These are phyloP conservation scores for Calophaca sinica DNA, from an alignment of 306 rosid genomes.

Conservation along the genomic window DNA sequence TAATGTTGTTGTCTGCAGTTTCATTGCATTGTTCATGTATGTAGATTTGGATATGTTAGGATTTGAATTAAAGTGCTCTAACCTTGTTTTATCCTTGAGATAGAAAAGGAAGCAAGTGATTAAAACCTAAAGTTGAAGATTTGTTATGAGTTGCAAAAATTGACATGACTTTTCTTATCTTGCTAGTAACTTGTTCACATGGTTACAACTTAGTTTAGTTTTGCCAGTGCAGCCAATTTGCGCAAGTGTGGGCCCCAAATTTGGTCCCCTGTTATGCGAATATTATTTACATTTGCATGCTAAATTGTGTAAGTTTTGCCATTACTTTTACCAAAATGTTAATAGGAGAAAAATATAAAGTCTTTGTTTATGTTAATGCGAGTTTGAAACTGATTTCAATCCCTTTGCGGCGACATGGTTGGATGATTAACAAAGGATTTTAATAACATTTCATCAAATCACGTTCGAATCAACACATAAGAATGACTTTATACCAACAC, in stretches of 20 bases:
- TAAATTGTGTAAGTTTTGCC: neutral
- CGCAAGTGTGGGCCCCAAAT: too few species aligned
- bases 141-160: neutral
- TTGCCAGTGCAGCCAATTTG: slow-evolving; percentile 2
- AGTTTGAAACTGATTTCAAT: too few species aligned
- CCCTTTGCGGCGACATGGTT: too few species aligned
- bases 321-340: neutral
- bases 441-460: too few species aligned
- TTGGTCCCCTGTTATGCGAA: too few species aligned
- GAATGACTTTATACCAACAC: too few species aligned
- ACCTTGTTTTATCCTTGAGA: slow-evolving; percentile 50
- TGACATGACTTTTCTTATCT: neutral
- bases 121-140: slow-evolving; percentile 27
- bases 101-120: slow-evolving; percentile 47
- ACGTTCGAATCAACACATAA: too few species aligned
- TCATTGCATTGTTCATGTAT: slow-evolving; percentile 31
- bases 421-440: too few species aligned
- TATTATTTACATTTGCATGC: neutral
- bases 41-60: slow-evolving; percentile 50
- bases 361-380: too few species aligned
- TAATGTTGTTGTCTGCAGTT: slow-evolving; percentile 42
- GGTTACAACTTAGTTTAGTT: neutral
- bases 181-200: neutral
- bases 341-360: neutral
- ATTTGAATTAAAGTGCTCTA: slow-evolving; percentile 49